Conservation (phyloP, 176 grass and related monocot genomes). For the Musa itinerans region DNA sequence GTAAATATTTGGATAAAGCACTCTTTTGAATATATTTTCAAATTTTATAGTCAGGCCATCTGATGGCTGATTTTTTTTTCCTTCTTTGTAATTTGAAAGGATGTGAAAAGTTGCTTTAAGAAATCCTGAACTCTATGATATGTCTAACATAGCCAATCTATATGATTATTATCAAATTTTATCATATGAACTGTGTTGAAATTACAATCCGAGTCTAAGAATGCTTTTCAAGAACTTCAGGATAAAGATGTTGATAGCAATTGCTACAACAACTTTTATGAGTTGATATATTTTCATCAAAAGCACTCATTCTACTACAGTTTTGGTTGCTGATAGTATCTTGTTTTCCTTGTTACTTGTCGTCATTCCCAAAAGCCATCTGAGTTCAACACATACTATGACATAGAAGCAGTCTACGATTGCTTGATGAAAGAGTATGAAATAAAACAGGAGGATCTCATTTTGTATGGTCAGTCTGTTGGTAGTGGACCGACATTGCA, state of each 20-base stretch:
- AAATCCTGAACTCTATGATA: too few species aligned
- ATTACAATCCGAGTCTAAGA: neutral
- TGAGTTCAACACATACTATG: conserved; percentile 86
- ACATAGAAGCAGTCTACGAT: conserved; percentile 96
- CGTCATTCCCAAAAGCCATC: conserved; percentile 53
- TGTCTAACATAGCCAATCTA: too few species aligned
- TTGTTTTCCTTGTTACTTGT: conserved; percentile 18
- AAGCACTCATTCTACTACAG: neutral
- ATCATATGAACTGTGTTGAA: neutral
- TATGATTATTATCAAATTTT: too few species aligned
- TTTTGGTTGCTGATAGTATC: conserved; percentile 6
- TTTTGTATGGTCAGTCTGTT: conserved; percentile 93
- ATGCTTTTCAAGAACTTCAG: neutral
- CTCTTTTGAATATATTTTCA: too few species aligned
- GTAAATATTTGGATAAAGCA: too few species aligned
- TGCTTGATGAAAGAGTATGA: conserved; percentile 84
- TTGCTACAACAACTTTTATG: too few species aligned
- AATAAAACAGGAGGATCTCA: conserved; percentile 76
- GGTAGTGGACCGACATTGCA: conserved; percentile 92
- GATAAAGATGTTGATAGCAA: too few species aligned
- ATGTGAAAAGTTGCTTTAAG: too few species aligned
- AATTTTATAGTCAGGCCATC: too few species aligned
- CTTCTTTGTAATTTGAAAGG: too few species aligned
- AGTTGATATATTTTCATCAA: too few species aligned
- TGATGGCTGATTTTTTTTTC: too few species aligned